Evolutionary conservation across 306 rosid genomes (phyloP), one percentile per base, ranked within the genome.

Genomic region (Glycine latifolia): DNA sequence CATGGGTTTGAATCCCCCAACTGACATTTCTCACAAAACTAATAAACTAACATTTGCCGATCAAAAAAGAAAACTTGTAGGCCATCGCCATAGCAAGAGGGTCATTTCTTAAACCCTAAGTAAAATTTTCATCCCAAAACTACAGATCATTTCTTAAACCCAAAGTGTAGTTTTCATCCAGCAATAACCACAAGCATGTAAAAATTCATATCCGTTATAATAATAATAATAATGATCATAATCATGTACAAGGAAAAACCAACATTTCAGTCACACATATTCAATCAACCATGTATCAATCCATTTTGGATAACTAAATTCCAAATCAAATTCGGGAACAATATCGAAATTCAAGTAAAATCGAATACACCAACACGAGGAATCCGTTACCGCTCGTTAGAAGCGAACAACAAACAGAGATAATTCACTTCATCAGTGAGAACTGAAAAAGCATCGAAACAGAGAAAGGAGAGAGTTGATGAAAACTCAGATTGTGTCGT

Each of bases 331-430:
- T 20, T 26, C 31, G 31, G 31, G 31, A 26, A 26, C 1, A 41
- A 75, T 6, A 67, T 13, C 15, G 8, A 78, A 67, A 65, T 63
- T 74, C n/a, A 71, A 77, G 37, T 43, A 55, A 67, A 83, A 60
- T 60, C 52, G 37, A 33, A 52, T 67, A 12, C 41, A 13, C 71
- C 13, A 15, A 8, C 5, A 35, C 0, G 56, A 46, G 3, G 17
- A 75, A 16, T 46, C 33, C 59, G 37, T 4, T 5, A 2, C 7
- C 41, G 65, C 50, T 37, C 41, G 41, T 37, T 7, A 58, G 31
- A 41, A 31, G 39, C 6, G 41, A 65, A 10, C 47, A 14, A 17
- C 1, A 14, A 81, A 14, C 12, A 11, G 12, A 63, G 43, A 75
- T 3, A 54, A 54, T 31, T 58, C 5, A 37, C 37, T 65, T 31